Conservation (phyloP, 768 basidiomycete genomes). For the Xerocomellus chrysenteron region DNA sequence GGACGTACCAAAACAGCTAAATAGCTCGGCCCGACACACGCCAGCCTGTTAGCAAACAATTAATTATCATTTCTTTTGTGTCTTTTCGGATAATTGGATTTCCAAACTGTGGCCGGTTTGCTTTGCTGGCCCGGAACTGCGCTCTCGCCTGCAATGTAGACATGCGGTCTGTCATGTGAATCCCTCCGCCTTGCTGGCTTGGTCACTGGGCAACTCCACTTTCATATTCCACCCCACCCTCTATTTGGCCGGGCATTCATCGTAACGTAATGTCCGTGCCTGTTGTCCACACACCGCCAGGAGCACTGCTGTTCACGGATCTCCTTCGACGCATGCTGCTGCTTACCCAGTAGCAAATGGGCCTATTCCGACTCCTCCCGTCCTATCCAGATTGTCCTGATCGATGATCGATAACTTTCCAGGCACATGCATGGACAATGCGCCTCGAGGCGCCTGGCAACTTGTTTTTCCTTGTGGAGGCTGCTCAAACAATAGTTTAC, state of each 20-base stretch:
- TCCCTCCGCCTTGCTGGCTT: neutral
- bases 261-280: neutral
- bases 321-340: too few relatives aligned
- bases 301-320: too few relatives aligned
- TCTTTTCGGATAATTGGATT: constrained; percentile 4
- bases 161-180: constrained; percentile 18
- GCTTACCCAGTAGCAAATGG: neutral
- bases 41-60: neutral
- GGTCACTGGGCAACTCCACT: neutral
- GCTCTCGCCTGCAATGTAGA: neutral
- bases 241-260: neutral
- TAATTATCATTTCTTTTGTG: neutral
- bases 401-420: constrained; percentile 7
- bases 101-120: neutral
- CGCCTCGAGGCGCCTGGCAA: neutral
- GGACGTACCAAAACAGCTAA: neutral
- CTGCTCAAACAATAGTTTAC: neutral
- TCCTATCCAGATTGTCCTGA: constrained; percentile 12
- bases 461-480: neutral
- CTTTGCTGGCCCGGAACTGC: neutral
- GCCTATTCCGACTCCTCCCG: constrained; percentile 10
- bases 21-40: constrained; percentile 20
- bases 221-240: constrained; percentile 16
- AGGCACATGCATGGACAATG: constrained; percentile 11
- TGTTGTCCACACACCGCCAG: neutral